A percentile compares a stretch with the other conserved stretches of the same genome.
Conservation (phyloP, 768 basidiomycete genomes). For the Multifurca ochricompacta region DNA sequence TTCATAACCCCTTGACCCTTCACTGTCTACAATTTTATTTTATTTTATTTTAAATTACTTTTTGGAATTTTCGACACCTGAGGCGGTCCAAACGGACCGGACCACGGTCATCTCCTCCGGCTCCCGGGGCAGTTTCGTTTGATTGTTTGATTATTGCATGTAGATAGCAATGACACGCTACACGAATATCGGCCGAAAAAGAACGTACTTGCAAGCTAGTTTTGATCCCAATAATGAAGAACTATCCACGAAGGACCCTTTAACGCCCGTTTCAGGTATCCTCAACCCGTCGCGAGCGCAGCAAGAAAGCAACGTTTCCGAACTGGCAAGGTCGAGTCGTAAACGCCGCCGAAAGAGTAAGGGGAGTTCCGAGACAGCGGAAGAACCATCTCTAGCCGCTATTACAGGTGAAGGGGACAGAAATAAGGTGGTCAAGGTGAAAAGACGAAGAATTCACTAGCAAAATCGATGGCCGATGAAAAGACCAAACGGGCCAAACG, state of each 20-base stretch:
- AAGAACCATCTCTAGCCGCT: neutral
- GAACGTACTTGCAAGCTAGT: conserved; percentile 61
- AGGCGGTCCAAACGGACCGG: too few relatives aligned
- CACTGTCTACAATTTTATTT: too few relatives aligned
- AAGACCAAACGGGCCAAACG: conserved; percentile 25
- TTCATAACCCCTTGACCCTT: too few relatives aligned
- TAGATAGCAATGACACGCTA: conserved; percentile 55
- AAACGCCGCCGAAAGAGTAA: conserved; percentile 47
- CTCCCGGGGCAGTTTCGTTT: too few relatives aligned
- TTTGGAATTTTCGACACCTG: too few relatives aligned
- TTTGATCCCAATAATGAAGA: conserved; percentile 30
- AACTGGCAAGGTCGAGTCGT: conserved; percentile 48
- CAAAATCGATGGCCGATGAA: conserved; percentile 25
- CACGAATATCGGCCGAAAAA: conserved; percentile 67
- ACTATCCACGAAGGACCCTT: conserved; percentile 11
- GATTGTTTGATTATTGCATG: too few relatives aligned
- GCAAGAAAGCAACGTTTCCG: conserved; percentile 8
- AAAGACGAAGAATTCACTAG: conserved; percentile 27
- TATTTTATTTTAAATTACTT: too few relatives aligned
- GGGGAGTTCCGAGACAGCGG: conserved; percentile 28
- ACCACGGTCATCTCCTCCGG: too few relatives aligned
- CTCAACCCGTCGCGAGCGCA: conserved; percentile 2
- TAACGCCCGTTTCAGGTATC: conserved; percentile 1
- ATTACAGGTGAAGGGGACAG: conserved; percentile 15
- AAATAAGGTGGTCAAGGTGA: conserved; percentile 23